These are phyloP conservation scores for Boehmeria nivea DNA, from an alignment of 306 rosid species.

Conservation along the genomic window DNA sequence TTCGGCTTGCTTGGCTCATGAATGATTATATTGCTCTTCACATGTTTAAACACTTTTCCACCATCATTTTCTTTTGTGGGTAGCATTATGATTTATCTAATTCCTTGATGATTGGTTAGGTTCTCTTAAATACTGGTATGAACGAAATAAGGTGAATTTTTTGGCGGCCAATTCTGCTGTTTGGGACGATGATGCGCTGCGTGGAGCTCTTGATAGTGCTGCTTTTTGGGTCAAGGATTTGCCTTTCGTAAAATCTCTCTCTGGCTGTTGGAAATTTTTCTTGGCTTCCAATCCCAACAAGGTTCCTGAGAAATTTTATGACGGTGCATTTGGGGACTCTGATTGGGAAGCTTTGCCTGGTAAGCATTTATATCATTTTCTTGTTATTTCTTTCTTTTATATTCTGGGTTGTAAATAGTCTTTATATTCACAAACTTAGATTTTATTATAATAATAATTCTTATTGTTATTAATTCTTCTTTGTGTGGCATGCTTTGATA, in stretches of 20 bases:
- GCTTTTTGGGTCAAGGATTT: conserved; percentile 73
- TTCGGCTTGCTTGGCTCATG: background rate
- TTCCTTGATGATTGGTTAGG: conserved; percentile 35
- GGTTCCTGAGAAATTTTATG: conserved; percentile 62
- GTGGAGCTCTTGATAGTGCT: conserved; percentile 71
- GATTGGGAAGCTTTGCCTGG: conserved; percentile 81
- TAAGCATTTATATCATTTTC: conserved; percentile 19
- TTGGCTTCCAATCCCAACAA: conserved; percentile 61
- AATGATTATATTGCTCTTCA: background rate
- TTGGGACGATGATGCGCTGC: conserved; percentile 80
- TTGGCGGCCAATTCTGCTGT: conserved; percentile 65
- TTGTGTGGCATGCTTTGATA: too few species aligned
- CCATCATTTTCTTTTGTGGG: background rate
- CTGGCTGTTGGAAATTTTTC: conserved; percentile 86
- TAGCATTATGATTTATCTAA: background rate
- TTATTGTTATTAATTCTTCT: background rate
- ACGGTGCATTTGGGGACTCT: conserved; percentile 48
- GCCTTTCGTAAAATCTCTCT: conserved; percentile 78
- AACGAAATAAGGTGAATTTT: conserved; percentile 68
- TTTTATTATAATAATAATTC: too few species aligned
- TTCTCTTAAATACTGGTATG: conserved; percentile 80
- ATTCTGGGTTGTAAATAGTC: too few species aligned
- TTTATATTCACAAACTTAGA: background rate
- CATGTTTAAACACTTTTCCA: background rate
- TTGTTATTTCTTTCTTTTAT: too few species aligned